Conservation (phyloP, 495 filamentous ascomycete species). For the Poronia punctata region DNA sequence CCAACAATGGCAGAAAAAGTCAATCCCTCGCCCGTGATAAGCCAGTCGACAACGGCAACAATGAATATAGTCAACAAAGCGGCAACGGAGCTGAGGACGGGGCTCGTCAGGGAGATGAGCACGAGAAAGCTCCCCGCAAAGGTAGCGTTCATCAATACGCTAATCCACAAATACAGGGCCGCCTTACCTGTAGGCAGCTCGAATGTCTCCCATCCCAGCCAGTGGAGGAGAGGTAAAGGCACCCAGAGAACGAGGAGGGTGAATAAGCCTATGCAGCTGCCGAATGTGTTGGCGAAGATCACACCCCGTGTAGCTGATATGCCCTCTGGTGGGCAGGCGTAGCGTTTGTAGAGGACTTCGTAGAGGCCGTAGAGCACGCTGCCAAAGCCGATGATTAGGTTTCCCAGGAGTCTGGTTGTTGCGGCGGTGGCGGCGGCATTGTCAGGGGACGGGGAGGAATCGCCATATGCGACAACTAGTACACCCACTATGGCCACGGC, state of each 20-base stretch:
- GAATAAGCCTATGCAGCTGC: conserved; percentile 74
- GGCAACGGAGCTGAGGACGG: conserved; percentile 85
- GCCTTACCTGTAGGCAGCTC: conserved; percentile 69
- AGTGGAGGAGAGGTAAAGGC: conserved; percentile 76
- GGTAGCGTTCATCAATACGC: conserved; percentile 72
- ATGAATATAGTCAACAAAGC: conserved; percentile 93
- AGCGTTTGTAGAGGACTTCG: conserved; percentile 90
- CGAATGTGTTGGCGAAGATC: conserved; percentile 89
- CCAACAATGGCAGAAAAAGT: conserved; percentile 68
- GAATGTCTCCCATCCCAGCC: conserved; percentile 71
- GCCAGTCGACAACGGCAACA: conserved; percentile 86
- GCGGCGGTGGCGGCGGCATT: conserved; percentile 39
- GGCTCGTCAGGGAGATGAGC: conserved; percentile 84
- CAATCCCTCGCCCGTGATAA: conserved; percentile 67
- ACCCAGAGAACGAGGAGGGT: conserved; percentile 88
- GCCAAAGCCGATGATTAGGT: conserved; percentile 87
- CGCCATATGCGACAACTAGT: conserved; percentile 87
- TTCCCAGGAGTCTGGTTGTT: conserved; percentile 62
- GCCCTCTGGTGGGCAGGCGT: conserved; percentile 88
- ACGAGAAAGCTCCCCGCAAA: conserved; percentile 94
- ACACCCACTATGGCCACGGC: conserved; percentile 81
- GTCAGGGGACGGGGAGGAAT: conserved; percentile 27
- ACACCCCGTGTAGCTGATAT: conserved; percentile 71
- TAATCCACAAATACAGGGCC: conserved; percentile 71
- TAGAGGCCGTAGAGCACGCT: conserved; percentile 94